Conservation (phyloP, 2,329 filamentous ascomycete genomes). For the Hymenoscyphus scutula region DNA sequence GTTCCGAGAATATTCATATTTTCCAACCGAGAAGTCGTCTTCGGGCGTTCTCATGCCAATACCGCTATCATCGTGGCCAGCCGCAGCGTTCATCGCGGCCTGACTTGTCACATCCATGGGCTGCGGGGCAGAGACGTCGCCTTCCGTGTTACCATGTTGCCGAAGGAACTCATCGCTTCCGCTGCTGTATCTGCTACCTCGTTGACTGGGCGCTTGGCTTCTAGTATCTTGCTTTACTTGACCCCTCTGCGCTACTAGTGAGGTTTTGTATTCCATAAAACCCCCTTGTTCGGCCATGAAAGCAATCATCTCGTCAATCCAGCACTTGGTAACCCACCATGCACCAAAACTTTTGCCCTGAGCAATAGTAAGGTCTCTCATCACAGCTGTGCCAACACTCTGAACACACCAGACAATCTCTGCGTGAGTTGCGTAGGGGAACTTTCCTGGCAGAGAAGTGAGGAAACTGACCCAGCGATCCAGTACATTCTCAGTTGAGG, state of each 20-base stretch:
- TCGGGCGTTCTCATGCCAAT: conserved; percentile 70
- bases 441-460: conserved; percentile 63
- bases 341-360: conserved; percentile 80
- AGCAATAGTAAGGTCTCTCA: conserved; percentile 77
- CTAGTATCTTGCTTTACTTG: conserved; percentile 23
- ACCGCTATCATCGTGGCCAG: conserved; percentile 67
- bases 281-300: conserved; percentile 90
- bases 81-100: conserved; percentile 45
- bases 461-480: conserved; percentile 78
- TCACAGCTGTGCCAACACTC: conserved; percentile 70
- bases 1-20: conserved; percentile 47
- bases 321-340: conserved; percentile 95
- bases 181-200: conserved; percentile 33
- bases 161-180: conserved; percentile 35
- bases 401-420: conserved; percentile 77
- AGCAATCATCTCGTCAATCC: conserved; percentile 89
- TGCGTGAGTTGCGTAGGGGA: conserved; percentile 69
- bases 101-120: conserved; percentile 43
- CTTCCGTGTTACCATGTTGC: conserved; percentile 25
- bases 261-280: conserved; percentile 65
- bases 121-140: conserved; percentile 24
- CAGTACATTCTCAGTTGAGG: conserved; percentile 62
- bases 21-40: conserved; percentile 61
- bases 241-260: conserved; percentile 36
- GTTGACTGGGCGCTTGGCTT: conserved; percentile 29